phyloP scores from a whole-genome alignment of 2,329 filamentous ascomycete genomes.

The Pseudocercospora pini-densiflorae region DNA sequence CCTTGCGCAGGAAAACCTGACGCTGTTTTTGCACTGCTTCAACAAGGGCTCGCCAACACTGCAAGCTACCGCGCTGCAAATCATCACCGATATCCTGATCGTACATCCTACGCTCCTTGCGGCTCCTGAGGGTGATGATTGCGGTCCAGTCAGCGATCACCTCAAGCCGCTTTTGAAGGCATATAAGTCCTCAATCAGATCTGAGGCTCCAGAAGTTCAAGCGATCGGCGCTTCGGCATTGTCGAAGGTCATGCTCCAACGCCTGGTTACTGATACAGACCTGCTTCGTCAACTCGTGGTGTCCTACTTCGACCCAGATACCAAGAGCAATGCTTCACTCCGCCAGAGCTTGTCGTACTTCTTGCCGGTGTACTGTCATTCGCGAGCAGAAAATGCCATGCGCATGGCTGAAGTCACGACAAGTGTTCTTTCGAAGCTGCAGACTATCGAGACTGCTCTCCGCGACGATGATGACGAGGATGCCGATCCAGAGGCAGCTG shows the following conservation, averaged over 20 bases:
- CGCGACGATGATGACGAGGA: conserved; percentile 58
- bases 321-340: conserved; percentile 77
- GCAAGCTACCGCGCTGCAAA: conserved; percentile 88
- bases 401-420: conserved; percentile 77
- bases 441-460: conserved; percentile 35
- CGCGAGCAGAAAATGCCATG: conserved; percentile 77
- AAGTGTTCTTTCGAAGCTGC: conserved; percentile 73
- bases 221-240: conserved; percentile 79
- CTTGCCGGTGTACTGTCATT: conserved; percentile 92
- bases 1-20: conserved; percentile 88
- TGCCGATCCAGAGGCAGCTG: conserved; percentile 72
- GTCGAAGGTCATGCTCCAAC: conserved; percentile 83
- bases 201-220: conserved; percentile 74
- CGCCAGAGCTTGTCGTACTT: conserved; percentile 91
- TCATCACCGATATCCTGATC: conserved; percentile 89
- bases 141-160: conserved; percentile 41
- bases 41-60: conserved; percentile 87
- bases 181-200: conserved; percentile 81
- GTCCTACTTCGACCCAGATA: conserved; percentile 85
- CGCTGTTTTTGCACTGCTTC: conserved; percentile 94
- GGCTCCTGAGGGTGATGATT: conserved; percentile 28
- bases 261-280: conserved; percentile 71
- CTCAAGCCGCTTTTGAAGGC: conserved; percentile 76
- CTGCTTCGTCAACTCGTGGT: conserved; percentile 84
- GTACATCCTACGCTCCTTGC: conserved; percentile 83